Evolutionary conservation across 768 basidiomycete species (phyloP).

Genomic region (Clitopilus hobsonii): DNA sequence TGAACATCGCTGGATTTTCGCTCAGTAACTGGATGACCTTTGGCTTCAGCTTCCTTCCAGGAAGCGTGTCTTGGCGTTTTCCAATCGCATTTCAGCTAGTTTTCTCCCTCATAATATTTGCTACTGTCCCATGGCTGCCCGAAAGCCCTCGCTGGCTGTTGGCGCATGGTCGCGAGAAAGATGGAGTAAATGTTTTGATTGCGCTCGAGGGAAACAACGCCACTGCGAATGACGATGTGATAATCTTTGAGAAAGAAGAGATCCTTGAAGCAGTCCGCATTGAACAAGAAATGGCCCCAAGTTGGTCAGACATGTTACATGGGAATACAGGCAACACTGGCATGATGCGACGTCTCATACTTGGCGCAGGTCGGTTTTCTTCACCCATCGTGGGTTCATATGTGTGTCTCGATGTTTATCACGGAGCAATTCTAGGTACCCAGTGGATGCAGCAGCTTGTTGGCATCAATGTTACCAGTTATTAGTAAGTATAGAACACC

Average conservation of each 20-base stretch:
- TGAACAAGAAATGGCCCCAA: slow-evolving; percentile 38
- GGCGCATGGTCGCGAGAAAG: slow-evolving; percentile 38
- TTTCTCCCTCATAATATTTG: slow-evolving; percentile 38
- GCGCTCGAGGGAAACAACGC: slow-evolving; percentile 37
- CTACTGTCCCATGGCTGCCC: slow-evolving; percentile 43
- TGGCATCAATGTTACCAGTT: slow-evolving; percentile 48
- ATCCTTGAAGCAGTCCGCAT: slow-evolving; percentile 40
- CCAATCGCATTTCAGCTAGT: slow-evolving; percentile 46
- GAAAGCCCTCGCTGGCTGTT: slow-evolving; percentile 46
- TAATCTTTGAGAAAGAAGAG: slow-evolving; percentile 32
- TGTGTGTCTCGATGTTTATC: not conserved
- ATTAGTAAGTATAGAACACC: slow-evolving; percentile 30
- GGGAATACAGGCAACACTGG: slow-evolving; percentile 39
- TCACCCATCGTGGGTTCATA: not conserved
- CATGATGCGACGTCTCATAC: slow-evolving; percentile 35
- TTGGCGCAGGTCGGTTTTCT: slow-evolving; percentile 32
- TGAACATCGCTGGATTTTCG: slow-evolving; percentile 48
- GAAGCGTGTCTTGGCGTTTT: slow-evolving; percentile 43
- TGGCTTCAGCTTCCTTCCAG: slow-evolving; percentile 39
- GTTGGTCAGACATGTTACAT: slow-evolving; percentile 34
- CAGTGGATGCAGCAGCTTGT: slow-evolving; percentile 51
- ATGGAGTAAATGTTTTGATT: slow-evolving; percentile 36
- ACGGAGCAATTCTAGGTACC: slow-evolving; percentile 24
- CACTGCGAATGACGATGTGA: slow-evolving; percentile 27
- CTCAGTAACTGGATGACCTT: slow-evolving; percentile 51